These are phyloP conservation scores for Anaeromyces robustus DNA, from an alignment of 192 early-diverging fungal genomes.

Conservation along the genomic window DNA sequence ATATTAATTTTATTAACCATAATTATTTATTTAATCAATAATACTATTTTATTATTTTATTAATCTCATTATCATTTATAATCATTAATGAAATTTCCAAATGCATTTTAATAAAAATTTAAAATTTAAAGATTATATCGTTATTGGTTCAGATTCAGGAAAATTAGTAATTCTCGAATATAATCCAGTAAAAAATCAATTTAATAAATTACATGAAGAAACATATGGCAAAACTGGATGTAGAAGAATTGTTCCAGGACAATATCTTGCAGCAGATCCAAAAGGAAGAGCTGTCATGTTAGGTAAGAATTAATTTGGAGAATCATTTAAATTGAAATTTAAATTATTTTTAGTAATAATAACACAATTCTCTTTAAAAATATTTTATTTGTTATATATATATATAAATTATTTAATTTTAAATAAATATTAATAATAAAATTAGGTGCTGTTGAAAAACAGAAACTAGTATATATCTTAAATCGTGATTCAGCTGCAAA, in stretches of 20 bases:
- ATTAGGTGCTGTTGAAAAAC: constrained; percentile 73
- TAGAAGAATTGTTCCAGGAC: constrained; percentile 78
- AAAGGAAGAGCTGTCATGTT: constrained; percentile 94
- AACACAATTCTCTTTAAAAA: too few species aligned
- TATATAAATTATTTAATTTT: too few species aligned
- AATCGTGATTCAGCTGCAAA: constrained; percentile 75
- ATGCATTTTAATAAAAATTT: neutral
- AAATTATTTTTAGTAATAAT: too few species aligned
- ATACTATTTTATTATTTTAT: too few species aligned
- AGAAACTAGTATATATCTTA: constrained; percentile 92
- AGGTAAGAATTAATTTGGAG: constrained; percentile 15
- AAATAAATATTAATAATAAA: too few species aligned
- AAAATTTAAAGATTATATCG: constrained; percentile 59
- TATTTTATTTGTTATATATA: too few species aligned
- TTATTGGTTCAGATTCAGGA: constrained; percentile 81
- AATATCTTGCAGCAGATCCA: constrained; percentile 91
- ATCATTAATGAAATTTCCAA: too few species aligned
- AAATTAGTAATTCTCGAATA: constrained; percentile 82
- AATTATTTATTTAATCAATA: too few species aligned
- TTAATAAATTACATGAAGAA: constrained; percentile 74
- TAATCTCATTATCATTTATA: too few species aligned
- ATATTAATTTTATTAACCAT: too few species aligned
- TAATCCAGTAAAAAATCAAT: constrained; percentile 49
- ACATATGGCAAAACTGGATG: constrained; percentile 87
- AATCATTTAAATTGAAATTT: too few species aligned